Evolutionary conservation across 2,329 filamentous ascomycete species (phyloP).

Genomic region (Talaromyces sp.): DNA sequence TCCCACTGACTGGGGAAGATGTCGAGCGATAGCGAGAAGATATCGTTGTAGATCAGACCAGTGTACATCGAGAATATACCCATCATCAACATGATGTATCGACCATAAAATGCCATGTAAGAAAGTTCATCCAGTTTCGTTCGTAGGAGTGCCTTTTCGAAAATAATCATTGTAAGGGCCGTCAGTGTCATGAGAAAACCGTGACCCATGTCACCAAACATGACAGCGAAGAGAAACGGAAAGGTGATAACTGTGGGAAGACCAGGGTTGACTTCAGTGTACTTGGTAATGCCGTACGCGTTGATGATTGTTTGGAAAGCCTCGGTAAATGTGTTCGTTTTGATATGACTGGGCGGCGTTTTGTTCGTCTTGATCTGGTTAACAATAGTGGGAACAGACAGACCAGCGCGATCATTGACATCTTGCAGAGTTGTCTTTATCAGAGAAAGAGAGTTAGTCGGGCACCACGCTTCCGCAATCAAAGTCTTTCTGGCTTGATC

Average conservation of each 20-base stretch:
- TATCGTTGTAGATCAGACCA: conserved; percentile 94
- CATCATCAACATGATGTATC: conserved; percentile 99
- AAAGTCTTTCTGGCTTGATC: conserved; percentile 92
- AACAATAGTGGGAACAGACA: conserved; percentile 97
- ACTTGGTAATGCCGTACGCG: conserved; percentile 95
- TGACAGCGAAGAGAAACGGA: conserved; percentile 98
- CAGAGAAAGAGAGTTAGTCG: conserved; percentile 78
- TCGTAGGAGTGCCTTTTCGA: conserved; percentile 71
- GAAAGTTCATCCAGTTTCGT: conserved; percentile 97
- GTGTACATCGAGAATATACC: conserved; percentile 95
- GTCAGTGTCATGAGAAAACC: conserved; percentile 81
- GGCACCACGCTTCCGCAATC: conserved; percentile 96
- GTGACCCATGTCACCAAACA: conserved; percentile 98
- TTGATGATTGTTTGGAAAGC: conserved; percentile 99
- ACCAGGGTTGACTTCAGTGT: conserved; percentile 93
- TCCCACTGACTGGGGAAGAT: conserved; percentile 87
- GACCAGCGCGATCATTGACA: conserved; percentile 89
- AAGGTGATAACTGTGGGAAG: conserved; percentile 95
- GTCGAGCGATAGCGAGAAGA: conserved; percentile 88
- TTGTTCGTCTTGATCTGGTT: conserved; percentile 97
- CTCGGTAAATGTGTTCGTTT: conserved; percentile 97
- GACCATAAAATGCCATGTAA: conserved; percentile 97
- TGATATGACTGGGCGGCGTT: conserved; percentile 93
- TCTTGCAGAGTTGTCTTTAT: conserved; percentile 94
- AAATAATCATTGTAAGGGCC: conserved; percentile 90